Evolutionary conservation across 2,329 filamentous ascomycete species (phyloP).

Genomic region (Ascochyta fabae): DNA sequence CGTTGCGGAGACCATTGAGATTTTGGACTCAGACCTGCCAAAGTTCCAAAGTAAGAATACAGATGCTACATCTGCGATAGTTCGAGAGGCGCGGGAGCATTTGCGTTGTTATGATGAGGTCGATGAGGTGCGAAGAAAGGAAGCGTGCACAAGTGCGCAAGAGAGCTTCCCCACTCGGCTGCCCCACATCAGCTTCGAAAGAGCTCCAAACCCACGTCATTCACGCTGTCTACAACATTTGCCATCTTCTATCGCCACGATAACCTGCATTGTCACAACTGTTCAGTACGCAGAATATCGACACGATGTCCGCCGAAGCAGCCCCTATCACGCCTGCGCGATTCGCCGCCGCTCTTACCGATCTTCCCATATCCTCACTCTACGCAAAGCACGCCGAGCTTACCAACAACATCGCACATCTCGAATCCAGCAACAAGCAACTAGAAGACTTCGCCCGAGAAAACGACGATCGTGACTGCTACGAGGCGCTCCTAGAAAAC

Average conservation of each 20-base stretch:
- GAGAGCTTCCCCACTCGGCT: not conserved
- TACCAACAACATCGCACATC: conserved; percentile 75
- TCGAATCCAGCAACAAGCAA: conserved; percentile 76
- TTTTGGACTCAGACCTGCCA: no score
- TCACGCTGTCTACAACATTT: not conserved
- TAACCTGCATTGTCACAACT: not conserved
- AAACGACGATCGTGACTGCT: conserved; percentile 71
- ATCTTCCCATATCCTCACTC: conserved; percentile 70
- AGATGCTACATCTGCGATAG: no score
- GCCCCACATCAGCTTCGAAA: conserved; percentile 8
- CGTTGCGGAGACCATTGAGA: no score
- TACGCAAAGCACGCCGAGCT: conserved; percentile 79
- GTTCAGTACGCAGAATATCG: not conserved
- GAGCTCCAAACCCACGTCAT: conserved; percentile 3
- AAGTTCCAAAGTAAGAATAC: no score
- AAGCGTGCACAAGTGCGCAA: not conserved
- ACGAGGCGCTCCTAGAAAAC: conserved; percentile 77
- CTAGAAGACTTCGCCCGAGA: conserved; percentile 65
- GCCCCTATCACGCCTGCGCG: conserved; percentile 66
- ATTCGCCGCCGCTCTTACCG: conserved; percentile 71
- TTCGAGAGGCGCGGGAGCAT: not conserved
- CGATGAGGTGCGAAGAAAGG: not conserved
- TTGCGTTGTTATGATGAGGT: not conserved
- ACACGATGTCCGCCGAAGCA: conserved; percentile 66
- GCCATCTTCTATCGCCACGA: not conserved